A percentile compares a stretch with the other conserved stretches of the same genome.
Evolutionary conservation across 495 filamentous ascomycete genomes (phyloP).

Genomic region (Penicillium crystallinum): DNA sequence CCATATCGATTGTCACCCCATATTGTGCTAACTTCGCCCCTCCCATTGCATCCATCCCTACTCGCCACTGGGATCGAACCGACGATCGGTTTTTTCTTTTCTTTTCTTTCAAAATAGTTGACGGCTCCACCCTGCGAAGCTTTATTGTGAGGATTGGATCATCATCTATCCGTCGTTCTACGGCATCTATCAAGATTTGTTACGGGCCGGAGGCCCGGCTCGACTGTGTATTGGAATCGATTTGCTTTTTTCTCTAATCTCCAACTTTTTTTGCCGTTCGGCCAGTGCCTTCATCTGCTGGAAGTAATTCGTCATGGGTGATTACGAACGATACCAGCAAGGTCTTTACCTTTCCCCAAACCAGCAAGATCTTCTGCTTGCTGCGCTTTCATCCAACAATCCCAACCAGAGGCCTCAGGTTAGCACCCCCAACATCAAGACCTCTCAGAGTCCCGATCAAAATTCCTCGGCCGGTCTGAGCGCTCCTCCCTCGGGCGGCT

Average conservation of each 20-base stretch:
- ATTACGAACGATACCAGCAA: constrained; percentile 37
- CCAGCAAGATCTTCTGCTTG: constrained; percentile 83
- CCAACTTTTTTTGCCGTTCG: not conserved
- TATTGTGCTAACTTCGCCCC: not conserved
- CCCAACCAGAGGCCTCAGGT: constrained; percentile 31
- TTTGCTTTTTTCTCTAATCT: not conserved
- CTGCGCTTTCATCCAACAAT: constrained; percentile 78
- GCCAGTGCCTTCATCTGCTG: not conserved
- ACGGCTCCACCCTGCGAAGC: not conserved
- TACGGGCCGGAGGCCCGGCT: constrained; percentile 9
- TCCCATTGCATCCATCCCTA: not conserved
- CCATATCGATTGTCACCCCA: not conserved
- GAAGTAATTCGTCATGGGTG: constrained; percentile 21
- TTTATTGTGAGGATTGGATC: not conserved
- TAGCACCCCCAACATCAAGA: constrained; percentile 24
- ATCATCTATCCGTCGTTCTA: not conserved
- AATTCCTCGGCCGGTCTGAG: constrained; percentile 30
- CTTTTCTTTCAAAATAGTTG: too few relatives aligned
- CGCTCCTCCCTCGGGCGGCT: constrained; percentile 48
- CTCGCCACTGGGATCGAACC: not conserved
- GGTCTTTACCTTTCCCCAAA: constrained; percentile 69
- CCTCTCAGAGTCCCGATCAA: constrained; percentile 31
- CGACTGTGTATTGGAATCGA: not conserved
- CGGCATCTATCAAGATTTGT: constrained; percentile 3
- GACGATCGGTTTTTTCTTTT: not conserved